Evolutionary conservation across 169 alveolate genomes (phyloP), one percentile per base, ranked within the genome.

Genomic region (Eimeria falciformis): DNA sequence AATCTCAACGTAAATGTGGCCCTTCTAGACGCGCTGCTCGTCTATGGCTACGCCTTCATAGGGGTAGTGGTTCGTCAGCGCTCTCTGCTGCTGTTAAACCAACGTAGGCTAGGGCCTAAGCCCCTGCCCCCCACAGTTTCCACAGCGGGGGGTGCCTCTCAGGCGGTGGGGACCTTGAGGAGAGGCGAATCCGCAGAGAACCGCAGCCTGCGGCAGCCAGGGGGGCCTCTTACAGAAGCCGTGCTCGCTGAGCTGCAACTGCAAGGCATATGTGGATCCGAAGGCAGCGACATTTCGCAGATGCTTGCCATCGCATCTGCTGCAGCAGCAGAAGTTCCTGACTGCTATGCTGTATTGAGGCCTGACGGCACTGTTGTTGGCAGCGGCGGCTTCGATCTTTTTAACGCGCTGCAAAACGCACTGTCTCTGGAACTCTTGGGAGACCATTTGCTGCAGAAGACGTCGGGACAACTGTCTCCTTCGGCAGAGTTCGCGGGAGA

Each of bases 401-500:
- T 84, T 58, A 23, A 17, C 3, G 65, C 91, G 21, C 55, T 71
- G 3, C 58, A 71, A 17, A 23, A 71, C 29, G 82, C 82, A 33
- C 71, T 84, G 18, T 84, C 91, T 12, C 91, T 84, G 40, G 91
- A 84, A 2, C 33, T 84, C 33, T 47, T 84, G 11, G 91, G 91
- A n/a, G 91, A 84, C 69, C 73, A 62, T 40, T 66, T 84, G 68
- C 82, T 84, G 65, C 73, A 73, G 68, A 14, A 66, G 37, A 45
- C 84, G 25, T 84, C 91, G 33, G 84, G 27, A 1, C 75, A 65
- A 46, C 37, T 84, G 84, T 73, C 73, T 23, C 91, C 91, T n/a
- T 84, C 81, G 5, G 91, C 91, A 0, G 91, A 84, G 83, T 84
- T 84, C 66, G 91, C 91, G 11, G 91, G 91, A 37, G 91, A 84